phyloP scores from a whole-genome alignment of 2,329 filamentous ascomycete genomes.

The Pseudocercospora macadamiae region DNA sequence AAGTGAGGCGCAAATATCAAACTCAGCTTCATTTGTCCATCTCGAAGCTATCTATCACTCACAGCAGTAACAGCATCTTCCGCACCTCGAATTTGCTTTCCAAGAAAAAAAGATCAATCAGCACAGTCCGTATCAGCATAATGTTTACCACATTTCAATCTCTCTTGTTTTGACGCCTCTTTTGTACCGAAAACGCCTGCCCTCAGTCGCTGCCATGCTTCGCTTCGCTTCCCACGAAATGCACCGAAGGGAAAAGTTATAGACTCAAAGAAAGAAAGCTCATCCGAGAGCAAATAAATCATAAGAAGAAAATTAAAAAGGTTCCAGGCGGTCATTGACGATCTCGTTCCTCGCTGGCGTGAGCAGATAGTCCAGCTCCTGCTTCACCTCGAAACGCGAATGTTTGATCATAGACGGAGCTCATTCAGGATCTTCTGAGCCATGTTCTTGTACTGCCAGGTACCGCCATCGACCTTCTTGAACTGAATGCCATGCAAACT shows the following conservation, averaged over 20 bases:
- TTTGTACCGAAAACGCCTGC: too few relatives aligned
- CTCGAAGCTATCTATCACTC: too few relatives aligned
- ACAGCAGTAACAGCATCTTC: too few relatives aligned
- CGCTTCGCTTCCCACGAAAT: neutral
- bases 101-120: too few relatives aligned
- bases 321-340: neutral
- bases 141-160: too few relatives aligned
- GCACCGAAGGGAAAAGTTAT: neutral
- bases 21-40: too few relatives aligned
- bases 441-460: constrained; percentile 99
- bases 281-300: neutral
- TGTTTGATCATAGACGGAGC: constrained; percentile 71
- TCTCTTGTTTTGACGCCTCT: too few relatives aligned
- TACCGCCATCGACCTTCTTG: constrained; percentile 92
- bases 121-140: too few relatives aligned
- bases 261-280: neutral
- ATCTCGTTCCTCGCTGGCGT: neutral
- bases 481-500: constrained; percentile 96
- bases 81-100: too few relatives aligned
- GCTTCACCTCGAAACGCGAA: neutral
- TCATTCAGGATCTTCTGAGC: constrained; percentile 91
- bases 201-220: neutral
- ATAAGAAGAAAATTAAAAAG: neutral
- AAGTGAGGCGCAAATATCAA: too few relatives aligned
- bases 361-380: constrained; percentile 5